phyloP scores from a whole-genome alignment of 2,329 filamentous ascomycete genomes.

The Ophiostoma tasmaniense region DNA sequence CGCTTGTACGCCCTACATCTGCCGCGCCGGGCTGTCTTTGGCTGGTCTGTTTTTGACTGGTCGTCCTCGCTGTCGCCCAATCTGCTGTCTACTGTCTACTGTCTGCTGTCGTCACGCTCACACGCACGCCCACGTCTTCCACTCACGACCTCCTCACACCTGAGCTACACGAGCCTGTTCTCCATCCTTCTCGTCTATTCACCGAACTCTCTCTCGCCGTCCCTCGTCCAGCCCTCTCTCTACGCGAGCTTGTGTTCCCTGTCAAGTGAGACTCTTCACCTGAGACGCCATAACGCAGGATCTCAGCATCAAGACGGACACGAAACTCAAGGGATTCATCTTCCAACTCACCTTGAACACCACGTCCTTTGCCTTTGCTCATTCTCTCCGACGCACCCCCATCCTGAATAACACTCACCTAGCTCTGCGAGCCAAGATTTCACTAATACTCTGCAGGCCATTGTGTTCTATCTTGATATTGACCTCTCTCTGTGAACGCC shows the following conservation, averaged over 20 bases:
- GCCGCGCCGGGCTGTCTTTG: not conserved
- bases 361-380: not conserved
- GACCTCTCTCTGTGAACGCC: not conserved
- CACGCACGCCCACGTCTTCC: too few relatives aligned
- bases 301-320: not conserved
- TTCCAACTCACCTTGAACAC: not conserved
- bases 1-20: not conserved
- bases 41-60: too few relatives aligned
- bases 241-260: conserved; percentile 20
- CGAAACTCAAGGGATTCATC: not conserved
- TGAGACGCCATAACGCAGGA: not conserved
- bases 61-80: not conserved
- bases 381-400: not conserved
- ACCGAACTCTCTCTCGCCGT: not conserved
- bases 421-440: not conserved
- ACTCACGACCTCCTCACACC: not conserved
- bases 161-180: not conserved
- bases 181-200: not conserved
- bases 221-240: conserved; percentile 6
- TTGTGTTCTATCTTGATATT: not conserved
- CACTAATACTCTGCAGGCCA: not conserved
- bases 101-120: not conserved
- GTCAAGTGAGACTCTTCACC: conserved; percentile 15
- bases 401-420: not conserved
- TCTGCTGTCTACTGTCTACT: not conserved